Evolutionary conservation across 1,284 basidiomycete genomes (phyloP).

Genomic region (Pyrrhoderma lamaoense): DNA sequence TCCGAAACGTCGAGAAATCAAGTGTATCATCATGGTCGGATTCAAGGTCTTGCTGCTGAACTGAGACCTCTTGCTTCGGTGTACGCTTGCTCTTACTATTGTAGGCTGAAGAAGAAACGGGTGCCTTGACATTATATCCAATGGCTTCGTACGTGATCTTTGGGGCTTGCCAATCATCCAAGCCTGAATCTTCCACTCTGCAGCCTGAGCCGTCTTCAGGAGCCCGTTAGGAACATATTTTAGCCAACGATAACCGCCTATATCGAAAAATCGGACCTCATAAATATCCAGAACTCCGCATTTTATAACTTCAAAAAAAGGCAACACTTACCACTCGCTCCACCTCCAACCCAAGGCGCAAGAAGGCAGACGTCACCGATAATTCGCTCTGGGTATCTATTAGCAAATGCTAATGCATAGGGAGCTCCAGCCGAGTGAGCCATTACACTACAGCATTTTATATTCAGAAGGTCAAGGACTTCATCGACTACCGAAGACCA

Average conservation of each 20-base stretch:
- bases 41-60: not conserved
- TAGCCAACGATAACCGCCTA: slow-evolving; percentile 89
- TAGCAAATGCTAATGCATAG: slow-evolving; percentile 85
- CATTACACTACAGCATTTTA: slow-evolving; percentile 81
- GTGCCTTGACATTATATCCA: slow-evolving; percentile 49
- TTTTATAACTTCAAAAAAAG: slow-evolving; percentile 3
- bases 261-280: not conserved
- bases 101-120: slow-evolving; percentile 30
- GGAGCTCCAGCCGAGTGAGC: slow-evolving; percentile 97
- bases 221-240: slow-evolving; percentile 93
- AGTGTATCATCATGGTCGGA: not conserved
- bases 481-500: slow-evolving; percentile 91
- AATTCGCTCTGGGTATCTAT: slow-evolving; percentile 67
- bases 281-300: slow-evolving; percentile 17
- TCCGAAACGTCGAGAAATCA: slow-evolving; percentile 1
- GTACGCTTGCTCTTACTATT: slow-evolving; percentile 11
- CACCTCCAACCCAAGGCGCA: slow-evolving; percentile 93
- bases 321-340: slow-evolving; percentile 65
- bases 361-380: slow-evolving; percentile 82
- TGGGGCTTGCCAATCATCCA: slow-evolving; percentile 97
- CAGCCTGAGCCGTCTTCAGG: slow-evolving; percentile 91
- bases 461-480: slow-evolving; percentile 74
- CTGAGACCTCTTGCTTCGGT: not conserved
- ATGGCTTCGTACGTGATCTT: slow-evolving; percentile 73
- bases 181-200: slow-evolving; percentile 93